phyloP scores from a whole-genome alignment of 345 rosid species.

The Eucalyptus lansdowneana region DNA sequence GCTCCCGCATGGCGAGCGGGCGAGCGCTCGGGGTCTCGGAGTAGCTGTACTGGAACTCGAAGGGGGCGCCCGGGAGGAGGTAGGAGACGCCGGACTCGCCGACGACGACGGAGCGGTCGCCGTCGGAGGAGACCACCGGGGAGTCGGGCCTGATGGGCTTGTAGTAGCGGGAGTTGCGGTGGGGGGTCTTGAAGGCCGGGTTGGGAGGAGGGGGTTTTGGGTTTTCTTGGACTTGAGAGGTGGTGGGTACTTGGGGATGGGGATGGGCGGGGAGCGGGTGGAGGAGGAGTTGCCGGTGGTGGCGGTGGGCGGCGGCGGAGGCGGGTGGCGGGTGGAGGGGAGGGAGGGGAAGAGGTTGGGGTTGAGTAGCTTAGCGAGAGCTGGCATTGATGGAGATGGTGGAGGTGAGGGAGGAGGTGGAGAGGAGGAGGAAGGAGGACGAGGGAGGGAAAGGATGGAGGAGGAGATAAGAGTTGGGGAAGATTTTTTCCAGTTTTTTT shows the following conservation, averaged over 20 bases:
- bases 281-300: neutral
- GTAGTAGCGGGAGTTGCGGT: constrained; percentile 54
- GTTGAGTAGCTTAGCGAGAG: constrained; percentile 42
- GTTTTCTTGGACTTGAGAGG: constrained; percentile 15
- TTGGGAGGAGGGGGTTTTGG: neutral
- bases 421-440: neutral
- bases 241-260: constrained; percentile 62
- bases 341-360: constrained; percentile 65
- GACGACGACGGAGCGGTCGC: constrained; percentile 57
- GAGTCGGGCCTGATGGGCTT: constrained; percentile 72
- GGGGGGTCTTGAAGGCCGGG: constrained; percentile 66
- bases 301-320: neutral
- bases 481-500: neutral
- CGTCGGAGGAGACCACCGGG: constrained; percentile 51
- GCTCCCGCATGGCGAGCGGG: constrained; percentile 92
- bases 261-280: constrained; percentile 42
- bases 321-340: neutral
- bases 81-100: constrained; percentile 84
- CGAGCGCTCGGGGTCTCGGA: constrained; percentile 74
- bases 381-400: constrained; percentile 26
- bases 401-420: neutral
- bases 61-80: constrained; percentile 81
- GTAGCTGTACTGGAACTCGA: constrained; percentile 92
- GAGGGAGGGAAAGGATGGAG: neutral
- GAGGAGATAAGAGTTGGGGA: neutral